Conservation (phyloP, 331 rosid species). For the Malus hybrid region DNA sequence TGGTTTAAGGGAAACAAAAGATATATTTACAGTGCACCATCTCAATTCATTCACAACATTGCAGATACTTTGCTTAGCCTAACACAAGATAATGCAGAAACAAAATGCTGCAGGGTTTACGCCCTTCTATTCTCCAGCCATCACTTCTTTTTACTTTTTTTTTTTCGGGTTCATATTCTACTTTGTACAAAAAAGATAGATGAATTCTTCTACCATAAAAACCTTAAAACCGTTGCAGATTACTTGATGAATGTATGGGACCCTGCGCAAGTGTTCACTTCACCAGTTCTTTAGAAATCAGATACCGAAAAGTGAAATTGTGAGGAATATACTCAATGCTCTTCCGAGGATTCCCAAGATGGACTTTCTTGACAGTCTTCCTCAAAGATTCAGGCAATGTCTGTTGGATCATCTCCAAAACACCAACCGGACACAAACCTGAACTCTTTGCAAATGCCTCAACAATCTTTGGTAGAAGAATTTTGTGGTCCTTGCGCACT, state of each 20-base stretch:
- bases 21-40: slow-evolving; percentile 27
- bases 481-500: slow-evolving; percentile 66
- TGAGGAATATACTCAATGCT: slow-evolving; percentile 80
- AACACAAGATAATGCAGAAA: neutral
- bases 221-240: slow-evolving; percentile 9
- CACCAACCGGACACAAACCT: slow-evolving; percentile 44
- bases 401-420: slow-evolving; percentile 66
- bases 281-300: slow-evolving; percentile 67
- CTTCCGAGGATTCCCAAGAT: slow-evolving; percentile 52
- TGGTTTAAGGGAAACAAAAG: neutral
- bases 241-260: neutral
- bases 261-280: slow-evolving; percentile 32
- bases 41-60: slow-evolving; percentile 5
- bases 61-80: slow-evolving; percentile 7
- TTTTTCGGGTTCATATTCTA: slow-evolving; percentile 18
- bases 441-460: slow-evolving; percentile 76
- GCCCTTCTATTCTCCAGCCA: slow-evolving; percentile 2
- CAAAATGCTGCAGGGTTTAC: slow-evolving; percentile 22
- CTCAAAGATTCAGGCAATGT: slow-evolving; percentile 64
- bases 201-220: slow-evolving; percentile 1
- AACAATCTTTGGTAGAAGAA: slow-evolving; percentile 69
- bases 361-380: slow-evolving; percentile 53
- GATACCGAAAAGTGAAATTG: slow-evolving; percentile 74
- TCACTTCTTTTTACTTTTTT: neutral
- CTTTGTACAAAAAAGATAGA: slow-evolving; percentile 48